Evolutionary conservation across 1,139 yeast species (phyloP).

Genomic region (Blastobotrys serpentis): DNA sequence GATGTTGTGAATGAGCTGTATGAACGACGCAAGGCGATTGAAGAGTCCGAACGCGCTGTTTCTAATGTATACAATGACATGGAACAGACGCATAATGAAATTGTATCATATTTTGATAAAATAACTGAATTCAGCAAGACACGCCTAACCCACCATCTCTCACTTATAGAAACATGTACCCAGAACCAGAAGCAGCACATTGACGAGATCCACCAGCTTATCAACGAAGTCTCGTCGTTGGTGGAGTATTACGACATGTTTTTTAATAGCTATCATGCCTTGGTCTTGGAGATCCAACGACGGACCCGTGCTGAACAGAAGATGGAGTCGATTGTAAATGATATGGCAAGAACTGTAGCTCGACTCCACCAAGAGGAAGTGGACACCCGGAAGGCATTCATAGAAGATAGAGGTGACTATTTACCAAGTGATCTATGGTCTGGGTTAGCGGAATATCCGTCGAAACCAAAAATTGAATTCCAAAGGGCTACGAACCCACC

Average conservation of each 20-base stretch:
- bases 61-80: conserved; percentile 25
- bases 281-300: conserved; percentile 52
- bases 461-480: conserved; percentile 26
- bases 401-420: conserved; percentile 48
- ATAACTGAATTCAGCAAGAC: conserved; percentile 30
- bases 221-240: conserved; percentile 36
- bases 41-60: conserved; percentile 27
- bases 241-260: conserved; percentile 52
- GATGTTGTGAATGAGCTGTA: conserved; percentile 38
- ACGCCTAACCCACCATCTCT: conserved; percentile 24
- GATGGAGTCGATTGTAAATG: conserved; percentile 42
- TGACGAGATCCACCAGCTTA: conserved; percentile 33
- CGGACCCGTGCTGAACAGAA: conserved; percentile 43
- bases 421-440: conserved; percentile 56
- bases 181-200: conserved; percentile 22
- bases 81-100: conserved; percentile 23
- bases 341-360: conserved; percentile 43
- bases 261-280: conserved; percentile 47
- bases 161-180: conserved; percentile 21
- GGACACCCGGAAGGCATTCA: conserved; percentile 43
- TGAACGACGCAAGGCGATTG: conserved; percentile 32
- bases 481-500: conserved; percentile 27
- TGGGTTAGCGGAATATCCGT: conserved; percentile 39
- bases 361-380: conserved; percentile 44
- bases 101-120: conserved; percentile 23